phyloP scores from a whole-genome alignment of 1,284 basidiomycete genomes.

The Amylostereum areolatum region DNA sequence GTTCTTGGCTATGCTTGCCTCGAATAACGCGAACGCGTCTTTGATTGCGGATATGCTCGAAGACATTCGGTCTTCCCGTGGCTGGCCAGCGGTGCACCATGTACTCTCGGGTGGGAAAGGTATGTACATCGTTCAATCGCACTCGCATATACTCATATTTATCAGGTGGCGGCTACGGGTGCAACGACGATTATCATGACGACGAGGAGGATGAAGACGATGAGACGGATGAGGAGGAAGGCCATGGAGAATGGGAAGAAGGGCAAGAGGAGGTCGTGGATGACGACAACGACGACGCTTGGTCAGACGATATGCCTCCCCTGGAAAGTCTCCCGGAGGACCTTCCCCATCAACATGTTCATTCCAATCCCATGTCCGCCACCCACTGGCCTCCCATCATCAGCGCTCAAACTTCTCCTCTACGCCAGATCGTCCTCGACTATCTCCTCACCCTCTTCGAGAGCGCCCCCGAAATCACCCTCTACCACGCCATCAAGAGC shows the following conservation, averaged over 20 bases:
- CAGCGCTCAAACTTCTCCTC: slow-evolving; percentile 30
- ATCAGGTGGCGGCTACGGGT: slow-evolving; percentile 10
- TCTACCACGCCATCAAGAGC: slow-evolving; percentile 37
- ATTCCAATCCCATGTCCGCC: slow-evolving; percentile 31
- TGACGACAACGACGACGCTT: slow-evolving; percentile 13
- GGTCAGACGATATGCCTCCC: slow-evolving; percentile 14
- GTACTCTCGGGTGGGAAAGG: slow-evolving; percentile 45
- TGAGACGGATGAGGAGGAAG: slow-evolving; percentile 17
- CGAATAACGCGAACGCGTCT: slow-evolving; percentile 29
- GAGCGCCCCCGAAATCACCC: slow-evolving; percentile 35
- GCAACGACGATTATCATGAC: slow-evolving; percentile 17
- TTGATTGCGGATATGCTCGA: slow-evolving; percentile 45
- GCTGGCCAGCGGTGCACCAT: slow-evolving; percentile 45
- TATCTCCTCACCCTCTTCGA: slow-evolving; percentile 42
- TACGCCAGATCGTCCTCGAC: slow-evolving; percentile 39
- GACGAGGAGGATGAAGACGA: slow-evolving; percentile 22
- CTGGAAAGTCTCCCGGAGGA: no score
- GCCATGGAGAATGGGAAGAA: slow-evolving; percentile 14
- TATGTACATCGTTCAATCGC: slow-evolving; percentile 28
- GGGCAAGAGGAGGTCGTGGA: slow-evolving; percentile 24
- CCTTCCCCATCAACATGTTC: slow-evolving; percentile 16
- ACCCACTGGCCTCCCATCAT: slow-evolving; percentile 45
- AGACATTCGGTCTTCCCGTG: slow-evolving; percentile 44
- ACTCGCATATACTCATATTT: neutral
- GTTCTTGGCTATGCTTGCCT: slow-evolving; percentile 46